Evolutionary conservation across 2,329 filamentous ascomycete species (phyloP).

Genomic region (Leptographium galeiforme): DNA sequence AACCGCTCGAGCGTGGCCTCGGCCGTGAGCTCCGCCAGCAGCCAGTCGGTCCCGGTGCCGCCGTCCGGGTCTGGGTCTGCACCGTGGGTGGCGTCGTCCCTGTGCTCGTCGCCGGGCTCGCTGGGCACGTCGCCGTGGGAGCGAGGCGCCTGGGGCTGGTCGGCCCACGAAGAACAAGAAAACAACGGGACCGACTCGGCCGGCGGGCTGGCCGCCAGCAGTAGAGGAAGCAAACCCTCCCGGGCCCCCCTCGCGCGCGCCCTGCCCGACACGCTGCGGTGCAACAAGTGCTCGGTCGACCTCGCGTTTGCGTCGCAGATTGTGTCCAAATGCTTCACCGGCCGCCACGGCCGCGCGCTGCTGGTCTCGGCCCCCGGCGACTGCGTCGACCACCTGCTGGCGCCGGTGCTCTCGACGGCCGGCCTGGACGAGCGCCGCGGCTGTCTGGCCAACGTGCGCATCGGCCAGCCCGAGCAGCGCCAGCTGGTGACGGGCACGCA

Average conservation of each 20-base stretch:
- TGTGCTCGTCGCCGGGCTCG: conserved; percentile 11
- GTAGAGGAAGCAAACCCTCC: no score
- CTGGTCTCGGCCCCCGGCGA: conserved; percentile 30
- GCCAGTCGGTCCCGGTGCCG: neutral
- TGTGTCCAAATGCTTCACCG: conserved; percentile 52
- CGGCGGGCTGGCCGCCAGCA: no score
- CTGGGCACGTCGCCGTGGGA: neutral
- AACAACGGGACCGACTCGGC: no score
- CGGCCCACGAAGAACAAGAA: no score
- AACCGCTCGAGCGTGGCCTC: conserved; percentile 3
- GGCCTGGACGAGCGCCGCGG: neutral
- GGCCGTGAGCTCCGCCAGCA: neutral
- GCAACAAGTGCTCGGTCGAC: conserved; percentile 43
- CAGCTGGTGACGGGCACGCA: conserved; percentile 50
- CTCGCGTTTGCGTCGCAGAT: conserved; percentile 49
- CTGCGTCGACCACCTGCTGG: conserved; percentile 6
- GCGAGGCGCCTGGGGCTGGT: neutral
- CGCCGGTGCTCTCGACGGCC: conserved; percentile 5
- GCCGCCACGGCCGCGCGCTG: conserved; percentile 50
- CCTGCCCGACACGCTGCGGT: conserved; percentile 43
- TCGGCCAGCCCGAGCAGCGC: conserved; percentile 41
- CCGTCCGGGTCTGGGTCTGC: conserved; percentile 6
- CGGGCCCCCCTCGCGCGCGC: conserved; percentile 21
- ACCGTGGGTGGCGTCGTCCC: conserved; percentile 4
- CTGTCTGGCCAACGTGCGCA: conserved; percentile 37